These are phyloP conservation scores for Neurospora sp. DNA, from an alignment of 495 filamentous ascomycete genomes.

Conservation along the genomic window DNA sequence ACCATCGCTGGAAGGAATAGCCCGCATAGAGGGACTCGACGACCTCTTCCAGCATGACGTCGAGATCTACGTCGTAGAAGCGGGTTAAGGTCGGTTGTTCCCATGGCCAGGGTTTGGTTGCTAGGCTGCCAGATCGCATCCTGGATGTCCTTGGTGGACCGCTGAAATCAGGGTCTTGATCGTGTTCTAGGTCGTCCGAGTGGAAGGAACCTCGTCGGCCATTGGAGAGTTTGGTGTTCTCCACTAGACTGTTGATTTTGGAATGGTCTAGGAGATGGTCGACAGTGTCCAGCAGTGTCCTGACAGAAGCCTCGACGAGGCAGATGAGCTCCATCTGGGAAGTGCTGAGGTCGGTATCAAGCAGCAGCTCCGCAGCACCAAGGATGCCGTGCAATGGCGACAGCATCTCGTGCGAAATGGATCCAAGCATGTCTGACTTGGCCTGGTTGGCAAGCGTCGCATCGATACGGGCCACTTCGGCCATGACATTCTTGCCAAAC, in stretches of 20 bases:
- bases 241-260: slow-evolving; percentile 6
- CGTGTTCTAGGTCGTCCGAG: not conserved
- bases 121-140: not conserved
- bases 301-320: slow-evolving; percentile 65
- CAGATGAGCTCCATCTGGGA: slow-evolving; percentile 56
- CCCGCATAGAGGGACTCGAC: slow-evolving; percentile 25
- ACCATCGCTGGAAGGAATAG: not conserved
- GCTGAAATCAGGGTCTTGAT: not conserved
- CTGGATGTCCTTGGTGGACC: not conserved
- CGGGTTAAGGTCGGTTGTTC: not conserved
- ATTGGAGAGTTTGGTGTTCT: not conserved
- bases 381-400: slow-evolving; percentile 71
- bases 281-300: slow-evolving; percentile 69
- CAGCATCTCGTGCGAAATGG: slow-evolving; percentile 68
- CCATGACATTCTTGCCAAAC: slow-evolving; percentile 53
- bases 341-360: slow-evolving; percentile 40
- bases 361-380: slow-evolving; percentile 60
- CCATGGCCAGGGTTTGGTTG: not conserved
- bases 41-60: slow-evolving; percentile 47
- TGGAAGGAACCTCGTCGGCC: not conserved
- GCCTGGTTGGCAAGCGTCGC: slow-evolving; percentile 32
- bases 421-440: slow-evolving; percentile 63
- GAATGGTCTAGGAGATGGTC: slow-evolving; percentile 38
- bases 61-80: slow-evolving; percentile 26
- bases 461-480: slow-evolving; percentile 46